Conservation (phyloP, 352 stramenopile species). For the Phytophthora parvispora region DNA sequence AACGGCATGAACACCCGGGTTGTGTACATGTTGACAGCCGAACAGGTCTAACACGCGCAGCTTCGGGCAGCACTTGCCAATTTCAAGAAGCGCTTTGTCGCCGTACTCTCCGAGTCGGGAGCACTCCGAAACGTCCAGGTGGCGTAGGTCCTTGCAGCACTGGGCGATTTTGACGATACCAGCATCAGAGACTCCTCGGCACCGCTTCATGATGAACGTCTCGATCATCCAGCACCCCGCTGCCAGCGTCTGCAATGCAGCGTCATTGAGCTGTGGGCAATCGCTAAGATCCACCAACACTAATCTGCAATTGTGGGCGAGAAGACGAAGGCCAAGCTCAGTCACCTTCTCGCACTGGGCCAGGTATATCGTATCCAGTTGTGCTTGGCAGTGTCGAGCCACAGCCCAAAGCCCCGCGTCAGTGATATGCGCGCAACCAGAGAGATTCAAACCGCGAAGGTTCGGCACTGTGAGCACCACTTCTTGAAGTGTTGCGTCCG, state of each 20-base stretch:
- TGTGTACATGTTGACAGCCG: conserved; percentile 91
- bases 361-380: conserved; percentile 84
- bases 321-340: conserved; percentile 89
- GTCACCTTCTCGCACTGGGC: conserved; percentile 85
- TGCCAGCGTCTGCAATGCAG: conserved; percentile 85
- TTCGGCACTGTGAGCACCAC: conserved; percentile 79
- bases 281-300: conserved; percentile 86
- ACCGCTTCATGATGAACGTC: conserved; percentile 87
- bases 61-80: conserved; percentile 85
- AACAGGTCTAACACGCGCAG: conserved; percentile 88
- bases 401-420: conserved; percentile 92
- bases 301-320: conserved; percentile 91
- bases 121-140: conserved; percentile 91
- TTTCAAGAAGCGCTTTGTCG: conserved; percentile 92
- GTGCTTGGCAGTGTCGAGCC: conserved; percentile 71
- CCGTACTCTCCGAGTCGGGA: conserved; percentile 92
- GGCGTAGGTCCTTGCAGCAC: conserved; percentile 81
- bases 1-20: conserved; percentile 82
- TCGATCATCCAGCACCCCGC: conserved; percentile 90
- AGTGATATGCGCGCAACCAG: conserved; percentile 79
- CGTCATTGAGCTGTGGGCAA: conserved; percentile 89
- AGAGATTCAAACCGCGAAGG: conserved; percentile 74
- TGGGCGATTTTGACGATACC: conserved; percentile 91
- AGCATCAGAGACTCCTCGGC: conserved; percentile 80
- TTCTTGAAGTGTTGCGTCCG: conserved; percentile 93